Base-by-base conservation (phyloP, 371 early-diverging fungal genomes). In the Smittium mucronatum region DNA sequence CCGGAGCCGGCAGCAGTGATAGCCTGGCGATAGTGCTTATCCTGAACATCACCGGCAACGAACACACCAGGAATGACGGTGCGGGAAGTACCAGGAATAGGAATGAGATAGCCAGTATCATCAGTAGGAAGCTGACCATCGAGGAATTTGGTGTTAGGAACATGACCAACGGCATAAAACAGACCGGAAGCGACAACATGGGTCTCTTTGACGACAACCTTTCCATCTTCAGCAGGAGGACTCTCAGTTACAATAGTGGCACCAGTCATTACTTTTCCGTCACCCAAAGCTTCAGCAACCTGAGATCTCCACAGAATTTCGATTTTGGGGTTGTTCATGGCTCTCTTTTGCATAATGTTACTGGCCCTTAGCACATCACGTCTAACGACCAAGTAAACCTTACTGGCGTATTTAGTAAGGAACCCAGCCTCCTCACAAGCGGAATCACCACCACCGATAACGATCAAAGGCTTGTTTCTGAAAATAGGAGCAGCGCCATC, bases 111-210 rank as follows among this genome's bases (percentile, higher is more conserved):
- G 69, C 95, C 94, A 69, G 89, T 89, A 63, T 84, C 83, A 80
- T 95, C 92, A 65, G 91, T 73, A 36, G 88, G 83, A 63, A 97
- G 78, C 76, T 85, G 83, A 34, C 83, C 86, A 80, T 83, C 84
- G 72, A 96, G 88, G 70, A 90, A 81, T 26, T 79, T 70, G 21
- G 92, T 93, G 77, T 96, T 96, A 58, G 98, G 99, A 65, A 79
- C 84, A 80, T 99, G 99, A 47, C 99, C 99, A 75, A 99, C 97
- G 59, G 98, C 99, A 81, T 97, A 99, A 83, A 99, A 99, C 70
- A 99, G 82, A 35, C 99, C 99, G 69, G 86, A 90, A 69, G 91
- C 91, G 28, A 83, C 80, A 64, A 96, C 74, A 57, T 84, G 77
- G 69, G 82, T 78, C 79, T 87, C 86, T 72, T 83, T 74, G 71